phyloP scores from a whole-genome alignment of 73 alveolate genomes.

The Uronychia setigera region DNA sequence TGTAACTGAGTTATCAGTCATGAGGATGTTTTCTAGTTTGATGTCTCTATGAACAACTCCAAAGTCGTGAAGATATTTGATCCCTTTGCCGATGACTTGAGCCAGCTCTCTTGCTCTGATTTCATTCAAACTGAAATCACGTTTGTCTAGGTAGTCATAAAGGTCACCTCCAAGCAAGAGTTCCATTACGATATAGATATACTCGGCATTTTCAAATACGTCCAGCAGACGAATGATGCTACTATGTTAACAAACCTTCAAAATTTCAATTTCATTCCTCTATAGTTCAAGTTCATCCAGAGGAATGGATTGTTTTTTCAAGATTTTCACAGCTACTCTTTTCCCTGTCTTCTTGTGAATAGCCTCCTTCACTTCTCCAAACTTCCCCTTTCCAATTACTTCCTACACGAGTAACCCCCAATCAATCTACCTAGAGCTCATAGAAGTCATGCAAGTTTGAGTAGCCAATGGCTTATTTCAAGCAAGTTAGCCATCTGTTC shows the following conservation, averaged over 20 bases:
- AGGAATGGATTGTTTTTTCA: conserved; percentile 49
- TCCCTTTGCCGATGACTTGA: conserved; percentile 73
- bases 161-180: conserved; percentile 81
- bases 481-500: conserved; percentile 51
- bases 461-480: conserved; percentile 74
- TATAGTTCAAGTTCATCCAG: conserved; percentile 47
- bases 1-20: conserved; percentile 41
- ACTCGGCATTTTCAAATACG: conserved; percentile 79
- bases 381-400: conserved; percentile 87
- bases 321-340: conserved; percentile 67
- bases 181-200: conserved; percentile 85
- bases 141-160: conserved; percentile 67
- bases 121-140: conserved; percentile 66
- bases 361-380: conserved; percentile 83
- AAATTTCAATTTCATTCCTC: conserved; percentile 82
- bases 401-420: no score
- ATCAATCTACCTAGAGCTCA: no score
- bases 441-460: conserved; percentile 75
- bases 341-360: conserved; percentile 80
- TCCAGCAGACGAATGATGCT: conserved; percentile 83
- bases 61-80: conserved; percentile 74
- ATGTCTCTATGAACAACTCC: conserved; percentile 87
- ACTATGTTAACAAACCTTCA: conserved; percentile 92
- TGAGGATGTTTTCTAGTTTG: conserved; percentile 81
- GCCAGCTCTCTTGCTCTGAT: conserved; percentile 72